Percentiles rank a stretch among this genome's conserved stretches.
Evolutionary conservation across 2,329 filamentous ascomycete genomes (phyloP).

Genomic region (Ceratocystiopsis sp.): DNA sequence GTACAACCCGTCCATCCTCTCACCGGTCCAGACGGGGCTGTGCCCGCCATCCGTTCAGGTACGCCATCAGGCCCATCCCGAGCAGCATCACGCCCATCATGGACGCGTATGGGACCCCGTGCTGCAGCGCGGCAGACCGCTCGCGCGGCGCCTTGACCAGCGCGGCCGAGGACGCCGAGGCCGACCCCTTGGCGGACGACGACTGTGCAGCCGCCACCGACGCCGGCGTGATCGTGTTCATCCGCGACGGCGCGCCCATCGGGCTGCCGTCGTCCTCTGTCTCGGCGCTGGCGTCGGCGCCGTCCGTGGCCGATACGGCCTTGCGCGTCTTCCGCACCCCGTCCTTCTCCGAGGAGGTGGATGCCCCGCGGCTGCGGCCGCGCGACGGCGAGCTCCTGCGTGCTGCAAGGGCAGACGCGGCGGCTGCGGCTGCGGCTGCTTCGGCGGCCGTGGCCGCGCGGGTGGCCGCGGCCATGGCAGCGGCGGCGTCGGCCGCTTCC

Average conservation of each 20-base stretch:
- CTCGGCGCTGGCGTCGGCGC: conserved; percentile 2
- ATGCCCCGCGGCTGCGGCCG: neutral
- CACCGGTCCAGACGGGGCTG: conserved; percentile 18
- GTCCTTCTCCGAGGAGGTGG: no score
- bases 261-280: conserved; percentile 15
- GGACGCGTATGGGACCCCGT: conserved; percentile 58
- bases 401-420: neutral
- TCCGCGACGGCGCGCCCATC: conserved; percentile 25
- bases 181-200: no score
- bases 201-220: conserved; percentile 7
- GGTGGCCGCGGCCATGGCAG: conserved; percentile 14
- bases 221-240: conserved; percentile 30
- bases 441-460: neutral
- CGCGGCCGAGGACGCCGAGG: no score
- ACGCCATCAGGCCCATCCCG: conserved; percentile 72
- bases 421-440: neutral
- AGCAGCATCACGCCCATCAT: conserved; percentile 70
- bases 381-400: neutral
- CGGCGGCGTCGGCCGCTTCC: conserved; percentile 22
- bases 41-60: conserved; percentile 65
- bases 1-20: neutral
- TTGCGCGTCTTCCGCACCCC: no score
- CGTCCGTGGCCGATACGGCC: conserved; percentile 1
- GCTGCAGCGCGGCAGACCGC: conserved; percentile 21
- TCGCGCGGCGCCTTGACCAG: no score